Conservation (phyloP, 139 green algal species). For the Spirogloea muscicola region DNA sequence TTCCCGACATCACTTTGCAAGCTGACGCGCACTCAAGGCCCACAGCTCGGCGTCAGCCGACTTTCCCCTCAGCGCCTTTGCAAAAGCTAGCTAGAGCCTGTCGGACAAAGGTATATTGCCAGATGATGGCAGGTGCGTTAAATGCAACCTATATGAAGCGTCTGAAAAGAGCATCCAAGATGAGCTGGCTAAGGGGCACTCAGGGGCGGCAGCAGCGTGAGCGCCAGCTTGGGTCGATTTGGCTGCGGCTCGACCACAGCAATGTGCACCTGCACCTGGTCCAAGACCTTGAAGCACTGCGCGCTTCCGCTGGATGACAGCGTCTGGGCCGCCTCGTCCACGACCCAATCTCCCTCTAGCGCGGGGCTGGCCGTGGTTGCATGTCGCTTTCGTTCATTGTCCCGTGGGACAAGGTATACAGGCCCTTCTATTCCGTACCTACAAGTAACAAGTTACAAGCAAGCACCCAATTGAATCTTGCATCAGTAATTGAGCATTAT, state of each 20-base stretch:
- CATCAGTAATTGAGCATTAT: too few relatives aligned
- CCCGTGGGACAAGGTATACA: conserved; percentile 61
- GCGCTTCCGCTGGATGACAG: conserved; percentile 31
- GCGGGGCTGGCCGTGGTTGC: neutral
- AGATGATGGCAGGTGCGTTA: too few relatives aligned
- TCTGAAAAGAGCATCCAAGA: too few relatives aligned
- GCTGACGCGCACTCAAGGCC: too few relatives aligned
- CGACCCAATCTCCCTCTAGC: conserved; percentile 11
- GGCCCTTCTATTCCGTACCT: conserved; percentile 92
- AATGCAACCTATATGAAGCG: too few relatives aligned
- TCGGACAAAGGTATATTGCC: too few relatives aligned
- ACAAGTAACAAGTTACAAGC: too few relatives aligned
- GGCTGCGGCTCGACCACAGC: conserved; percentile 41
- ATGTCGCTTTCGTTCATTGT: conserved; percentile 35
- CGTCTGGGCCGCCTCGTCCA: conserved; percentile 63
- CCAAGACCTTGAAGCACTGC: conserved; percentile 40
- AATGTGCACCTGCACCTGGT: conserved; percentile 46
- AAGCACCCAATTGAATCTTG: conserved; percentile 1
- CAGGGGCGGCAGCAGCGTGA: conserved; percentile 5
- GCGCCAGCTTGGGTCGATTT: conserved; percentile 32
- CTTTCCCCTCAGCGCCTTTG: too few relatives aligned
- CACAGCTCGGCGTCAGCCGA: too few relatives aligned
- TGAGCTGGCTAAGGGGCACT: too few relatives aligned
- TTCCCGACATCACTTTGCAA: too few relatives aligned
- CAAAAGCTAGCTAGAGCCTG: too few relatives aligned